phyloP scores from a whole-genome alignment of 2,329 filamentous ascomycete species.

The Cladosporium sp. region DNA sequence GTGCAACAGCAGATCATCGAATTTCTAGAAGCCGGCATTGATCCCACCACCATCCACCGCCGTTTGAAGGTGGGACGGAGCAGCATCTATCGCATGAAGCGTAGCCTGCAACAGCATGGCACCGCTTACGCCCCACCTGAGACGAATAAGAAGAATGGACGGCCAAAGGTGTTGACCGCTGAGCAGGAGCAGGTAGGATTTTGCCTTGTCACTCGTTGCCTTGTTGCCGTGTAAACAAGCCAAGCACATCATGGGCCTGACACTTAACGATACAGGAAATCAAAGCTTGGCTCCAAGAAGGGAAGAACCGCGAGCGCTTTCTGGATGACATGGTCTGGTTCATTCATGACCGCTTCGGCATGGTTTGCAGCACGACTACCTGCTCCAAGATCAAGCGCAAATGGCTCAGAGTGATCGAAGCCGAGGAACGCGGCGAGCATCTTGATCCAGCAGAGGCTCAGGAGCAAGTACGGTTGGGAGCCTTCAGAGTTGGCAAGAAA shows the following conservation, averaged over 20 bases:
- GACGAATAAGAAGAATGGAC: constrained; percentile 38
- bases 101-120: constrained; percentile 36
- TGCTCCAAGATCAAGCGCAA: constrained; percentile 39
- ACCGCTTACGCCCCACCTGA: constrained; percentile 36
- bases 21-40: constrained; percentile 37
- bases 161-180: constrained; percentile 35
- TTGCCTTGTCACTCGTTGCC: not conserved
- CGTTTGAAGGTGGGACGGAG: constrained; percentile 35
- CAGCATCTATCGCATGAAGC: constrained; percentile 39
- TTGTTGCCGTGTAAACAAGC: not conserved
- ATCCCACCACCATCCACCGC: constrained; percentile 37
- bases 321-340: constrained; percentile 38
- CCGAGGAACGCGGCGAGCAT: constrained; percentile 33
- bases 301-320: constrained; percentile 34
- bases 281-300: constrained; percentile 33
- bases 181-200: constrained; percentile 36
- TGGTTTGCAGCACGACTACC: constrained; percentile 38
- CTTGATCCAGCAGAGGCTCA: constrained; percentile 26
- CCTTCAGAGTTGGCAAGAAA: constrained; percentile 2
- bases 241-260: not conserved
- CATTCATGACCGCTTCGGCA: constrained; percentile 36
- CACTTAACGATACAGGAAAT: constrained; percentile 29
- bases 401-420: constrained; percentile 36
- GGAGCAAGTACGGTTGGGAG: constrained; percentile 16
- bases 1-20: constrained; percentile 36